A percentile compares a stretch with the other conserved stretches of the same genome.
These are phyloP conservation scores for Pythium apleroticum DNA, from an alignment of 352 stramenopile genomes.

Conservation along the genomic window DNA sequence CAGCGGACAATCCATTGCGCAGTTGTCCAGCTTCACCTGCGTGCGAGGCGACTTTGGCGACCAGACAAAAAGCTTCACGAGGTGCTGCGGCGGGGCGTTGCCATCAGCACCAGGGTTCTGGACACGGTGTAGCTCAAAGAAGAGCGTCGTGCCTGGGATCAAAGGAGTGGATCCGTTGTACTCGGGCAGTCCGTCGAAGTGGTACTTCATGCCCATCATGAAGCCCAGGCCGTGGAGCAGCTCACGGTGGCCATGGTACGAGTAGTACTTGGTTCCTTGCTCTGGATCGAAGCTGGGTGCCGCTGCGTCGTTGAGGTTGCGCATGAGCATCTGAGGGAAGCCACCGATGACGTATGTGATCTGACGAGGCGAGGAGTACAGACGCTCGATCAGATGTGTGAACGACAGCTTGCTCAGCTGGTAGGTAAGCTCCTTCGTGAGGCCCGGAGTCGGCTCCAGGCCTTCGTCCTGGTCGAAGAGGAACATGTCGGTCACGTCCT, in stretches of 20 bases:
- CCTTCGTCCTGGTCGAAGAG: constrained; percentile 67
- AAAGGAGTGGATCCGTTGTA: constrained; percentile 73
- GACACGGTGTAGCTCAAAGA: constrained; percentile 69
- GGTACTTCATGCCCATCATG: constrained; percentile 79
- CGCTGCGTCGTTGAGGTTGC: constrained; percentile 54
- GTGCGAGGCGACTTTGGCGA: constrained; percentile 54
- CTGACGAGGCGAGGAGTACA: constrained; percentile 65
- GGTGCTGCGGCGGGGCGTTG: constrained; percentile 32
- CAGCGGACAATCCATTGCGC: constrained; percentile 56
- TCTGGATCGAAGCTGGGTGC: constrained; percentile 29
- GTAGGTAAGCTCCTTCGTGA: constrained; percentile 44
- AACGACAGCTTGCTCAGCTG: constrained; percentile 64
- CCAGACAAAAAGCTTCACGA: constrained; percentile 73
- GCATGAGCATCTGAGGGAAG: constrained; percentile 65
- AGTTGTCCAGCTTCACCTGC: constrained; percentile 59
- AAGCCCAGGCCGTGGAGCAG: constrained; percentile 77
- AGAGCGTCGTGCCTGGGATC: constrained; percentile 66
- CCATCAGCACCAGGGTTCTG: constrained; percentile 19
- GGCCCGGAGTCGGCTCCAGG: constrained; percentile 41
- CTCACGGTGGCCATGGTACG: constrained; percentile 79
- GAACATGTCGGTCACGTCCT: constrained; percentile 77
- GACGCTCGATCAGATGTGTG: constrained; percentile 68
- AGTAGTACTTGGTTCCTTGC: constrained; percentile 64
- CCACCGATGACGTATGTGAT: constrained; percentile 69
- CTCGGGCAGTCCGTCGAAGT: constrained; percentile 58